These are phyloP conservation scores for Malassezia arunalokei DNA, from an alignment of 1,284 basidiomycete genomes.

Conservation along the genomic window DNA sequence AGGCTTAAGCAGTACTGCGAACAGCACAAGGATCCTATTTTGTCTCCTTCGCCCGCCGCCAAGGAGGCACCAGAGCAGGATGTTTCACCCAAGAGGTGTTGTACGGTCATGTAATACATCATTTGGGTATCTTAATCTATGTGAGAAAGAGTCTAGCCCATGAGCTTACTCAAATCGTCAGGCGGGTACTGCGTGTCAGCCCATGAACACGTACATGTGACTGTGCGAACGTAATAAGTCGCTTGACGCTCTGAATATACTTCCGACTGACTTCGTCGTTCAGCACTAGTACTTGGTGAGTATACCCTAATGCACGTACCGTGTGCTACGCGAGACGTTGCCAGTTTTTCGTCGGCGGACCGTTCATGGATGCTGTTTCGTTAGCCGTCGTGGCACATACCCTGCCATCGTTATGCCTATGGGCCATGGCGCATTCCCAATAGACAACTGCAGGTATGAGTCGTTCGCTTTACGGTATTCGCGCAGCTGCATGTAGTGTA, in stretches of 20 bases:
- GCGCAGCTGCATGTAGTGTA: slow-evolving; percentile 86
- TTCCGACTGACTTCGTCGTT: slow-evolving; percentile 98
- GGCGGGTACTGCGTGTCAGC: slow-evolving; percentile 13
- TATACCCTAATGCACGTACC: slow-evolving; percentile 6
- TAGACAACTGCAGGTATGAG: slow-evolving; percentile 85
- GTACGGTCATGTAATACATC: neutral
- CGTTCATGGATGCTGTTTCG: slow-evolving; percentile 78
- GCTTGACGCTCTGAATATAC: slow-evolving; percentile 94
- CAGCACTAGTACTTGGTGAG: slow-evolving; percentile 52
- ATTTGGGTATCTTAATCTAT: neutral
- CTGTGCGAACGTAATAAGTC: slow-evolving; percentile 50
- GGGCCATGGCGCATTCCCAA: slow-evolving; percentile 98
- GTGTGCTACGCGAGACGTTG: slow-evolving; percentile 88
- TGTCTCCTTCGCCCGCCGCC: neutral
- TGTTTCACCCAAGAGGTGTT: neutral
- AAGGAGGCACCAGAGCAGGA: neutral
- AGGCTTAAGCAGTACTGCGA: neutral
- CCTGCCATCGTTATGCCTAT: slow-evolving; percentile 99
- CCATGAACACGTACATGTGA: slow-evolving; percentile 13
- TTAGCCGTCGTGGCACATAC: slow-evolving; percentile 48
- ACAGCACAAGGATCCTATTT: neutral
- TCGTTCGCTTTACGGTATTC: slow-evolving; percentile 93
- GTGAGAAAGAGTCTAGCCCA: slow-evolving; percentile 3
- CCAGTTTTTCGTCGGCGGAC: slow-evolving; percentile 91
- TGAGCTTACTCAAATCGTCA: slow-evolving; percentile 11